Base-by-base conservation (phyloP, 768 basidiomycete genomes). In the Amanita brunnescens region DNA sequence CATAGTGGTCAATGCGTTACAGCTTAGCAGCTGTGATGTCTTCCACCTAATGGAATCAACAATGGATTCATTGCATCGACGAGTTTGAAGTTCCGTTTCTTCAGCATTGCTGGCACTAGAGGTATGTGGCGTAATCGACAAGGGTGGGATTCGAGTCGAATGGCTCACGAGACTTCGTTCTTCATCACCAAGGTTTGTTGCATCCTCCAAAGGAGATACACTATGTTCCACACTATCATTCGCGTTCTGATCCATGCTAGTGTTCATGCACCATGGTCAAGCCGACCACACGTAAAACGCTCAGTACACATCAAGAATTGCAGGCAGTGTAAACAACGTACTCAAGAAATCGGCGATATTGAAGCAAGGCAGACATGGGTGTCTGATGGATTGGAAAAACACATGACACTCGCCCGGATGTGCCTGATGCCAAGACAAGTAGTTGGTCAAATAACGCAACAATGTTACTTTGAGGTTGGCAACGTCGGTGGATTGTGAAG, bases 401-500 rank as follows among this genome's bases (percentile, higher is more conserved):
- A 78, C 78, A 49, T 90, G 85, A 61, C 90, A 79, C 55, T 83
- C 84, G 10, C 93, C 92, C 3, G 87, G 85, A 67, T 93, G 95
- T 5, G 94, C 96, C 96, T 45, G 79, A 76, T 0, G 90, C 90
- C 14, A 99, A 75, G 2, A 98, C 72, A 2, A 98, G 66, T 26
- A 99, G 75, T 55, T 94, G 85, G 63, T 99, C 95, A 58, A 99
- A 98, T 10, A 99, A 71, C 0, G 91, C 84, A 12, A 98, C 94
- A 58, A 99, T 98, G 67, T 97, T 97, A 64, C 91, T 93, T 45
- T 94, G 84, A 12, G 95, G 96, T 65, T 98, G 96, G n/a, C n/a
- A n/a, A n/a, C n/a, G n/a, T n/a, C n/a, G n/a, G 60, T 99, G 96
- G 51, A 99, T 98, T 0, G 95, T 98, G 70, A 98, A 96, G 52